Percentiles rank a stretch among this genome's conserved stretches.
These are phyloP conservation scores for Stemphylium vesicarium DNA, from an alignment of 2,329 filamentous ascomycete genomes.

Conservation along the genomic window DNA sequence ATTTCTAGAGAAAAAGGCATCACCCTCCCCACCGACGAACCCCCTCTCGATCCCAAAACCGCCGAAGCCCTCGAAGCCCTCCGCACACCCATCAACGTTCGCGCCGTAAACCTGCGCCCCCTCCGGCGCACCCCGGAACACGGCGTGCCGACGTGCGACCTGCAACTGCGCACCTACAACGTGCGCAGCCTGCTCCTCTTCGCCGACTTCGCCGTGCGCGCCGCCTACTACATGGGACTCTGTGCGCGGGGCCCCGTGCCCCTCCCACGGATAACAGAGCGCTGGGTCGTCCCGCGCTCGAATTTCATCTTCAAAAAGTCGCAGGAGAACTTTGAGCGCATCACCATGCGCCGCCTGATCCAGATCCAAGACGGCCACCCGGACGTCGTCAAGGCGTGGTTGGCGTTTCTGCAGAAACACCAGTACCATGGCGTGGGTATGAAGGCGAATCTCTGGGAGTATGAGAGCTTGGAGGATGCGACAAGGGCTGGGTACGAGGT, in stretches of 20 bases:
- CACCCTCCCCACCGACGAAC: constrained; percentile 38
- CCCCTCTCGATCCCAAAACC: constrained; percentile 37
- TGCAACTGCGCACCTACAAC: constrained; percentile 91
- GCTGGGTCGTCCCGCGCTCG: constrained; percentile 89
- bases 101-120: constrained; percentile 85
- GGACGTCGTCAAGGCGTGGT: constrained; percentile 87
- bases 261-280: constrained; percentile 82
- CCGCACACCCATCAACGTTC: constrained; percentile 71
- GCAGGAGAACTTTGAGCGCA: constrained; percentile 96
- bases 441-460: constrained; percentile 98
- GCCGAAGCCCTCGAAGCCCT: constrained; percentile 41
- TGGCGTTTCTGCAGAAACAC: constrained; percentile 90
- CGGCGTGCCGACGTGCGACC: constrained; percentile 84
- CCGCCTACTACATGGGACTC: constrained; percentile 90
- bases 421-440: constrained; percentile 96
- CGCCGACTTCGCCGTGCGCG: constrained; percentile 89
- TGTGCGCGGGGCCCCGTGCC: constrained; percentile 86
- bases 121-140: constrained; percentile 76
- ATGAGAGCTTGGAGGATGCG: constrained; percentile 65
- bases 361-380: constrained; percentile 92
- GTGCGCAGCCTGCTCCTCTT: constrained; percentile 93
- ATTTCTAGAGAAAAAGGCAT: constrained; percentile 37
- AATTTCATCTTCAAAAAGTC: constrained; percentile 97
- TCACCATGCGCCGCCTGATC: constrained; percentile 83
- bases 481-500: constrained; percentile 38